A percentile compares a stretch with the other conserved stretches of the same genome.
These are phyloP conservation scores for Isoetes taiwanensis DNA, from an alignment of 75 land plant species.

Conservation along the genomic window DNA sequence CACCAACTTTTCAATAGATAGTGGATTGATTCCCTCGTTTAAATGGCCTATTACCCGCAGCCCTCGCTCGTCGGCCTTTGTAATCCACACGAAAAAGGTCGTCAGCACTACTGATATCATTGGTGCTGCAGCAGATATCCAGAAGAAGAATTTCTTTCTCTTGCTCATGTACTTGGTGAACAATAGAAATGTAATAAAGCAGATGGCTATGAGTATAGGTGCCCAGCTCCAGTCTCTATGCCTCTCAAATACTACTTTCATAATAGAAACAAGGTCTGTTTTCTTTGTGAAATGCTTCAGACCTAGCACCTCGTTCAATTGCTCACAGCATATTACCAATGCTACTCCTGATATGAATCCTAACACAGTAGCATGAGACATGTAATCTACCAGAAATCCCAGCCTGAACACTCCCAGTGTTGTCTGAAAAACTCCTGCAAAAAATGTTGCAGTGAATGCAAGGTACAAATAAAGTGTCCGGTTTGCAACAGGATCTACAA, in stretches of 20 bases:
- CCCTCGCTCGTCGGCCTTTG: not conserved
- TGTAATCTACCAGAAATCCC: not conserved
- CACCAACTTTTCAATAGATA: not conserved
- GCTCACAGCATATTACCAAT: not conserved
- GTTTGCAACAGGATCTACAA: not conserved
- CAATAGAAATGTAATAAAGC: not conserved
- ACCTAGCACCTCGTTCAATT: not conserved
- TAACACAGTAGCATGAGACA: not conserved
- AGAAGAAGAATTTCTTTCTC: not conserved
- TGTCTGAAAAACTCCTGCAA: not conserved
- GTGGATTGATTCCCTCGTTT: not conserved
- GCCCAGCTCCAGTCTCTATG: not conserved
- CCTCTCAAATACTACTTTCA: not conserved
- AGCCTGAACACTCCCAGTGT: not conserved
- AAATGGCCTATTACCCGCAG: not conserved
- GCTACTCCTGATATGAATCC: not conserved
- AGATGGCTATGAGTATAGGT: not conserved
- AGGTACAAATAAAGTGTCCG: not conserved
- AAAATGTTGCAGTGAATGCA: not conserved
- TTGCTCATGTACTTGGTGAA: not conserved
- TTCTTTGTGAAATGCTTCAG: not conserved
- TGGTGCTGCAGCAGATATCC: slow-evolving; percentile 4
- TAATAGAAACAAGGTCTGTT: not conserved
- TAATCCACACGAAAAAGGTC: not conserved
- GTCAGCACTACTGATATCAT: not conserved